Percentiles rank a stretch among this genome's conserved stretches.
Evolutionary conservation across 2,329 filamentous ascomycete species (phyloP).

Genomic region (Colletotrichum sp.): DNA sequence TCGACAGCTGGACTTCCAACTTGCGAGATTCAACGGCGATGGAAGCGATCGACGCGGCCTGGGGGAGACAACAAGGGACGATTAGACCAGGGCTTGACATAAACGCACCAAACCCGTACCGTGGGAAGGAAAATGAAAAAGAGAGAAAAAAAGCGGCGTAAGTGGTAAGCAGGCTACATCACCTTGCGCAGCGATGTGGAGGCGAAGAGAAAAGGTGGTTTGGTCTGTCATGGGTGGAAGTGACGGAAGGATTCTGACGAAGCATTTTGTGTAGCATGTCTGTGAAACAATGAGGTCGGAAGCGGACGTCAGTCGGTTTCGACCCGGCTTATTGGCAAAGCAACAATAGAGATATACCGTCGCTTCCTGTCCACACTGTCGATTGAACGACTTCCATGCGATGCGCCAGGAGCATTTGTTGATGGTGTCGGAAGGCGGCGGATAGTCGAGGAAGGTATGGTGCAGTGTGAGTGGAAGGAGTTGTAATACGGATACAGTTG

Average conservation of each 20-base stretch:
- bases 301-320: not conserved
- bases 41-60: not conserved
- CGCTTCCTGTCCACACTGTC: not conserved
- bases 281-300: not conserved
- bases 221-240: not conserved
- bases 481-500: not conserved
- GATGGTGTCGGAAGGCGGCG: not conserved
- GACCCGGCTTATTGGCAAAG: not conserved
- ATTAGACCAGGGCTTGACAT: not conserved
- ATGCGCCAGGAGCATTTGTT: not conserved
- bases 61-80: not conserved
- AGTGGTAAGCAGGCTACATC: not conserved
- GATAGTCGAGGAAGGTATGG: not conserved
- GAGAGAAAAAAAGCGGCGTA: not conserved
- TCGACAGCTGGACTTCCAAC: not conserved
- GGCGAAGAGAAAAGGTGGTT: not conserved
- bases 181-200: not conserved
- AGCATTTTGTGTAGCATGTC: not conserved
- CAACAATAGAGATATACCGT: not conserved
- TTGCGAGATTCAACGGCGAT: not conserved
- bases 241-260: constrained; percentile 9
- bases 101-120: not conserved
- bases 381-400: not conserved
- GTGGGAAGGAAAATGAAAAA: not conserved
- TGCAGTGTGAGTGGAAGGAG: not conserved